phyloP scores from a whole-genome alignment of 805 yeast species.

The Candida rishiriensis region DNA sequence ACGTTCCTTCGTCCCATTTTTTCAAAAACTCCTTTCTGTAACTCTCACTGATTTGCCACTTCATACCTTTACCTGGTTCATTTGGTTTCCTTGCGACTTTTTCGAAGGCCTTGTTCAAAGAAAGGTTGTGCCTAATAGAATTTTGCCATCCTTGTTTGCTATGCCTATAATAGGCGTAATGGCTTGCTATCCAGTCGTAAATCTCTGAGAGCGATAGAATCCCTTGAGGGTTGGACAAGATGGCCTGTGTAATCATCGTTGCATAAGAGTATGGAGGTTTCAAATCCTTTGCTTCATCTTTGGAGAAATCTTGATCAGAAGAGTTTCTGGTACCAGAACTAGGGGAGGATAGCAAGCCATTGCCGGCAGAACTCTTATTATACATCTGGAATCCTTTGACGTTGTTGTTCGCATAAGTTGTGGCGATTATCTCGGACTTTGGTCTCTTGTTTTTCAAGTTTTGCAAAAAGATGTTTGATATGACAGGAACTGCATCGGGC shows the following conservation, averaged over 20 bases:
- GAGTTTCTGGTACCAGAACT: constrained; percentile 10
- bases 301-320: constrained; percentile 58
- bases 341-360: constrained; percentile 6
- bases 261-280: constrained; percentile 98
- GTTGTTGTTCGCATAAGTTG: constrained; percentile 17
- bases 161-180: constrained; percentile 87
- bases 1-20: constrained; percentile 72
- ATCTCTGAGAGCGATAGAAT: constrained; percentile 87
- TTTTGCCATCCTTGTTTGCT: constrained; percentile 98
- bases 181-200: constrained; percentile 82
- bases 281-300: constrained; percentile 85
- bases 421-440: constrained; percentile 10
- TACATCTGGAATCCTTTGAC: constrained; percentile 53
- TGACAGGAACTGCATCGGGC: constrained; percentile 79
- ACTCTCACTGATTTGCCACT: constrained; percentile 91
- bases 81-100: constrained; percentile 93
- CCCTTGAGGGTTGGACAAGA: constrained; percentile 81
- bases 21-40: constrained; percentile 80
- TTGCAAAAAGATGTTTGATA: constrained; percentile 46
- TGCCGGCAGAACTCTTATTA: constrained; percentile 31
- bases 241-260: constrained; percentile 97
- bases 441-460: constrained; percentile 29
- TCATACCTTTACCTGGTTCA: constrained; percentile 99
- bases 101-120: constrained; percentile 94
- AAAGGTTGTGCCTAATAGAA: constrained; percentile 90